These are phyloP conservation scores for Amauroascus niger DNA, from an alignment of 2,329 filamentous ascomycete species.

Conservation along the genomic window DNA sequence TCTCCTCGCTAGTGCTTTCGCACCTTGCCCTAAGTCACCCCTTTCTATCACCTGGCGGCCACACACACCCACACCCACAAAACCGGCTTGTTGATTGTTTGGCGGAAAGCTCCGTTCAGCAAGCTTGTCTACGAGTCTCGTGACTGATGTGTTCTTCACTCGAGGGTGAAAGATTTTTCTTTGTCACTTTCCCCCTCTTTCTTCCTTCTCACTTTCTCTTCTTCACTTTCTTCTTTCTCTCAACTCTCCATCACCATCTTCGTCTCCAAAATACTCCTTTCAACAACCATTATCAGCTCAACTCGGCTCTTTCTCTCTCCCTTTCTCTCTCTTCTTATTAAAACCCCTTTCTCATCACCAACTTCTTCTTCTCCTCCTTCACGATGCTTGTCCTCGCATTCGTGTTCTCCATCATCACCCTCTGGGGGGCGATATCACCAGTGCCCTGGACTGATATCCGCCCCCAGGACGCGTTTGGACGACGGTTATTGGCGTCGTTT, in stretches of 20 bases:
- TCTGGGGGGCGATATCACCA: slow-evolving; percentile 22
- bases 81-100: too few relatives aligned
- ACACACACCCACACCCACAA: not conserved
- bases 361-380: not conserved
- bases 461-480: slow-evolving; percentile 18
- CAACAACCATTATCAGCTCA: too few relatives aligned
- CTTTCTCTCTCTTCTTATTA: not conserved
- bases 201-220: slow-evolving; percentile 9
- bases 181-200: not conserved
- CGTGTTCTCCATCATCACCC: slow-evolving; percentile 18
- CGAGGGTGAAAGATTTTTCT: too few relatives aligned
- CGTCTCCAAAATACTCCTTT: too few relatives aligned
- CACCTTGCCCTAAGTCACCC: not conserved
- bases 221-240: not conserved
- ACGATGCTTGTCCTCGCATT: slow-evolving; percentile 21
- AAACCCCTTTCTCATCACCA: not conserved
- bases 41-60: not conserved
- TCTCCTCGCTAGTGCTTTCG: slow-evolving; percentile 2
- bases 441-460: slow-evolving; percentile 19
- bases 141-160: not conserved
- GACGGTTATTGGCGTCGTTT: not conserved
- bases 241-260: not conserved
- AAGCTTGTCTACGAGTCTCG: not conserved
- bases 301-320: not conserved
- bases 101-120: too few relatives aligned